Percentiles rank a stretch among this genome's conserved stretches.
These are phyloP conservation scores for Fusarium cicatricum DNA, from an alignment of 2,329 filamentous ascomycete genomes.

Conservation along the genomic window DNA sequence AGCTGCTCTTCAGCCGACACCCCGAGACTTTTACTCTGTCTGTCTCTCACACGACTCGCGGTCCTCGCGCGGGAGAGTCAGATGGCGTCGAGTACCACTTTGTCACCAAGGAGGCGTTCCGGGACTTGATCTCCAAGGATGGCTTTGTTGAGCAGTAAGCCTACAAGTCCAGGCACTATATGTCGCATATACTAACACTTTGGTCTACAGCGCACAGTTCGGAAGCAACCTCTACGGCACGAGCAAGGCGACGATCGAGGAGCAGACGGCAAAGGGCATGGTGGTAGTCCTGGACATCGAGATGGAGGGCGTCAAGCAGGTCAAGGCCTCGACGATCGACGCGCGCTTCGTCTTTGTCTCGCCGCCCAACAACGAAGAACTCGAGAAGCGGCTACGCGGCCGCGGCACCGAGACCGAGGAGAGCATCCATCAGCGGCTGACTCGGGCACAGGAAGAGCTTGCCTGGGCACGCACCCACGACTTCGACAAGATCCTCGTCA, in stretches of 20 bases:
- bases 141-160: slow-evolving; percentile 78
- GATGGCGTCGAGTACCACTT: slow-evolving; percentile 86
- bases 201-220: slow-evolving; percentile 71
- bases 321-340: slow-evolving; percentile 77
- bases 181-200: slow-evolving; percentile 4
- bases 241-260: slow-evolving; percentile 78
- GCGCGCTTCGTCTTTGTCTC: slow-evolving; percentile 87
- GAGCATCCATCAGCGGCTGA: slow-evolving; percentile 72
- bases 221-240: slow-evolving; percentile 89
- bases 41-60: slow-evolving; percentile 80
- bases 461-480: slow-evolving; percentile 74
- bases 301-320: slow-evolving; percentile 97
- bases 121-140: slow-evolving; percentile 68
- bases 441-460: slow-evolving; percentile 77
- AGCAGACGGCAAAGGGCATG: slow-evolving; percentile 73
- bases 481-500: slow-evolving; percentile 49
- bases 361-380: slow-evolving; percentile 76
- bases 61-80: slow-evolving; percentile 77
- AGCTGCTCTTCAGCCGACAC: slow-evolving; percentile 69
- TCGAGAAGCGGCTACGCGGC: slow-evolving; percentile 79
- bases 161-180: neutral
- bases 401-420: slow-evolving; percentile 81
- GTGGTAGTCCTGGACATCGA: slow-evolving; percentile 93
- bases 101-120: slow-evolving; percentile 71
- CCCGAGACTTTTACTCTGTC: slow-evolving; percentile 63